Conservation (phyloP, 345 rosid species). For the Murraya koenigii region DNA sequence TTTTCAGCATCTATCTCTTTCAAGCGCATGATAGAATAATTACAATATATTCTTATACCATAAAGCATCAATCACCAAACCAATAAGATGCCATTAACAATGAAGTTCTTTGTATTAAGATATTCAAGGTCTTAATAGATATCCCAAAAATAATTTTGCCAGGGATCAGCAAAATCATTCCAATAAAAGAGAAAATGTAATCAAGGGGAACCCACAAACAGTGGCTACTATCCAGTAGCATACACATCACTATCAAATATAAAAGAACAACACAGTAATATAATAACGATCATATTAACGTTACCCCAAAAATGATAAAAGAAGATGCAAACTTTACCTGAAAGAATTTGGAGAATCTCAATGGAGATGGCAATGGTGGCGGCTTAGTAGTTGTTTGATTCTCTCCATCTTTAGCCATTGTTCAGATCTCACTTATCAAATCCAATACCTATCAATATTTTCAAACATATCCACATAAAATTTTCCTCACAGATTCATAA, state of each 20-base stretch:
- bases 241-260: background rate
- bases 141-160: background rate
- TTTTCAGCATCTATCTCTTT: background rate
- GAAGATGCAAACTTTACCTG: slow-evolving; percentile 44
- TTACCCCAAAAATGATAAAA: background rate
- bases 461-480: background rate
- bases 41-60: background rate
- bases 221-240: background rate
- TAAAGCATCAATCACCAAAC: background rate
- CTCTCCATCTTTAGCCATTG: slow-evolving; percentile 61
- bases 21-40: background rate
- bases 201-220: background rate
- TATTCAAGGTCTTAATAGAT: background rate
- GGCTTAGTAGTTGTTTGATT: slow-evolving; percentile 54
- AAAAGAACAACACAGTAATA: background rate
- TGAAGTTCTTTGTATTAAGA: background rate
- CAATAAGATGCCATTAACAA: background rate
- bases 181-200: background rate
- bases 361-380: slow-evolving; percentile 90
- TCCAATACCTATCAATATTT: slow-evolving; percentile 2
- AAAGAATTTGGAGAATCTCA: slow-evolving; percentile 80
- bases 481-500: background rate
- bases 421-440: slow-evolving; percentile 31
- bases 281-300: background rate
- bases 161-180: background rate